Percentiles rank a stretch among this genome's conserved stretches.
Evolutionary conservation across 306 rosid species (phyloP).

Genomic region (Dalbergia oliveri): DNA sequence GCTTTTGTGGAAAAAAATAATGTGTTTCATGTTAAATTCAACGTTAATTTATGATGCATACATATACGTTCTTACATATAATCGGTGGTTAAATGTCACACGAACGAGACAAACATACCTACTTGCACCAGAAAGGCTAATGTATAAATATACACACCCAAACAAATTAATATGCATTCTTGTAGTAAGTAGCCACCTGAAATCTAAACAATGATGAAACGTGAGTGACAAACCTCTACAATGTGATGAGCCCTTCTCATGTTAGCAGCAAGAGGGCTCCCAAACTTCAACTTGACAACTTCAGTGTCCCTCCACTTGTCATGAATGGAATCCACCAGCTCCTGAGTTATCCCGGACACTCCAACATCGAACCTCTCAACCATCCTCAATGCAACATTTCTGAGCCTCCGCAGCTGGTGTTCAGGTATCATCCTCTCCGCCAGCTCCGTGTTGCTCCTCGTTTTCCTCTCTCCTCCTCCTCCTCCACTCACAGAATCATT

Average conservation of each 20-base stretch:
- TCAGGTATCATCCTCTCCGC: slow-evolving; percentile 78
- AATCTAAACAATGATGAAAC: background rate
- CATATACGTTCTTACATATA: background rate
- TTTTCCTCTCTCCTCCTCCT: slow-evolving; percentile 52
- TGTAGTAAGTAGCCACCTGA: no score
- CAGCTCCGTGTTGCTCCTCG: slow-evolving; percentile 60
- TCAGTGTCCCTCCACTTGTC: slow-evolving; percentile 78
- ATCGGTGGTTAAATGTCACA: background rate
- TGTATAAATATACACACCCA: no score
- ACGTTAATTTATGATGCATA: background rate
- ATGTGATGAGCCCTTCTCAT: slow-evolving; percentile 80
- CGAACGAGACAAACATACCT: no score
- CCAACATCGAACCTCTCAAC: slow-evolving; percentile 81
- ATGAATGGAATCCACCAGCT: slow-evolving; percentile 70
- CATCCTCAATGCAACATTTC: slow-evolving; percentile 83
- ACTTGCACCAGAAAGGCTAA: background rate
- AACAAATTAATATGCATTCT: no score
- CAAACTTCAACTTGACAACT: slow-evolving; percentile 88
- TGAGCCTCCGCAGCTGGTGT: slow-evolving; percentile 84
- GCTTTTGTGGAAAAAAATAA: background rate
- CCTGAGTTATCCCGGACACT: slow-evolving; percentile 76
- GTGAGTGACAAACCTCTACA: slow-evolving; percentile 64
- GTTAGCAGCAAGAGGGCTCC: slow-evolving; percentile 73
- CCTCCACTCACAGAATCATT: slow-evolving; percentile 44
- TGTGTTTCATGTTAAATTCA: background rate